phyloP scores from a whole-genome alignment of 257 asterid species.

The Gentiana macrophylla region DNA sequence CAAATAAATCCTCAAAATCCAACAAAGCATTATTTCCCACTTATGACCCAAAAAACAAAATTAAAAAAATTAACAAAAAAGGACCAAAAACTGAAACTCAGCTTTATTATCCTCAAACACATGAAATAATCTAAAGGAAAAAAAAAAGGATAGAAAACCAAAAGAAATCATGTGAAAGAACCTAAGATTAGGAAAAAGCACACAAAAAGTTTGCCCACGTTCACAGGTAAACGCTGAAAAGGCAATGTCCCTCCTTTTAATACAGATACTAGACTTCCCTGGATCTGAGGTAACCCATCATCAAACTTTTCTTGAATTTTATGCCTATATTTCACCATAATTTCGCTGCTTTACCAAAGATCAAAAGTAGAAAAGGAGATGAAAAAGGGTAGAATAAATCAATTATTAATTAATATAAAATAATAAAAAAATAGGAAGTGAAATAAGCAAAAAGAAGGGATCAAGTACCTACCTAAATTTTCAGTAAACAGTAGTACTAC shows the following conservation, averaged over 20 bases:
- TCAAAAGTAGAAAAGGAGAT: slow-evolving; percentile 22
- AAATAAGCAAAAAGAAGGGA: background rate
- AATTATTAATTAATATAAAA: slow-evolving; percentile 11
- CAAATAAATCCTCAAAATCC: slow-evolving; percentile 25
- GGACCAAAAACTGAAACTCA: slow-evolving; percentile 19
- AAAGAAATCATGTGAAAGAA: slow-evolving; percentile 40
- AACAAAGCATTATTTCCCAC: slow-evolving; percentile 23
- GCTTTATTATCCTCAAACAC: slow-evolving; percentile 23
- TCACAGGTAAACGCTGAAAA: slow-evolving; percentile 76
- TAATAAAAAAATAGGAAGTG: slow-evolving; percentile 9
- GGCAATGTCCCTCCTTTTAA: slow-evolving; percentile 23
- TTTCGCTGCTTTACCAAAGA: slow-evolving; percentile 31
- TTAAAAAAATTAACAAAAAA: slow-evolving; percentile 3
- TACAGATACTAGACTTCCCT: slow-evolving; percentile 44
- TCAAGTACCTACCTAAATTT: too few species aligned
- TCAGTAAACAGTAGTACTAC: too few species aligned
- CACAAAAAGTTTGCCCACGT: slow-evolving; percentile 26
- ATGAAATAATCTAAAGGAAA: slow-evolving; percentile 11
- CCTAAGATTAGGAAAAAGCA: slow-evolving; percentile 21
- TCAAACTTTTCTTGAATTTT: slow-evolving; percentile 40
- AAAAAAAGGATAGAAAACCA: slow-evolving; percentile 6
- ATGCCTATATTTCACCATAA: slow-evolving; percentile 19
- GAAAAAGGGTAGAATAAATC: slow-evolving; percentile 12
- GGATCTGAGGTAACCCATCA: slow-evolving; percentile 87
- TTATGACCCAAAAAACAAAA: background rate